Evolutionary conservation across 257 asterid genomes (phyloP), one percentile per base, ranked within the genome.

Genomic region (Solanum corneliomulleri): DNA sequence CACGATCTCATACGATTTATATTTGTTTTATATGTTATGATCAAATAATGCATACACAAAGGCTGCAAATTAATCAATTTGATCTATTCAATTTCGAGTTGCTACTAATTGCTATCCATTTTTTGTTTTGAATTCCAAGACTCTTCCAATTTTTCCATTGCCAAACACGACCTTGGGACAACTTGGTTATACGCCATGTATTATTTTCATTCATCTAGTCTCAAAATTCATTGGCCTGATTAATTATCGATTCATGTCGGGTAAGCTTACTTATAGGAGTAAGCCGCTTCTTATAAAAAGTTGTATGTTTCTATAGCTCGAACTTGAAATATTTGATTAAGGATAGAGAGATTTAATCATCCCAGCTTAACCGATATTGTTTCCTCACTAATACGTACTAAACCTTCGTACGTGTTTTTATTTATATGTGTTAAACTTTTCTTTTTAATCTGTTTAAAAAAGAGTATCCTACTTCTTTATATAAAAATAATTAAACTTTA

Each of bases 261-360:
- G 2, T 66, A 66, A 9, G 4, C 37, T 66, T 9, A 66, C 72
- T 66, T 66, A 66, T 2, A 31, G 0, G 72, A 15, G 35, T 4
- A 11, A 66, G 15, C 29, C 9, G 1, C 18, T 66, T 66, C 35
- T 66, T 1, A n/a, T 3, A 62, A 64, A 3, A n/a, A 23, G 8
- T 4, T 64, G 1, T 11, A 4, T 64, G 2, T 64, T n/a, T 11
- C 1, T n/a, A 64, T 10, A 64, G 18, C 18, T 64, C 16, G 2
- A 64, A n/a, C 14, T 8, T 1, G 0, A n/a, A 5, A 64, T 2
- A 11, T n/a, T 2, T n/a, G 2, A n/a, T 9, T 62, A 64, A 23
- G 7, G 0, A 2, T 4, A 2, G 3, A 64, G 4, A 25, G 0
- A 66, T n/a, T n/a, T n/a, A n/a, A n/a, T n/a, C n/a, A 27, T 60